Evolutionary conservation across 345 rosid species (phyloP).

Genomic region (Dimocarpus longan): DNA sequence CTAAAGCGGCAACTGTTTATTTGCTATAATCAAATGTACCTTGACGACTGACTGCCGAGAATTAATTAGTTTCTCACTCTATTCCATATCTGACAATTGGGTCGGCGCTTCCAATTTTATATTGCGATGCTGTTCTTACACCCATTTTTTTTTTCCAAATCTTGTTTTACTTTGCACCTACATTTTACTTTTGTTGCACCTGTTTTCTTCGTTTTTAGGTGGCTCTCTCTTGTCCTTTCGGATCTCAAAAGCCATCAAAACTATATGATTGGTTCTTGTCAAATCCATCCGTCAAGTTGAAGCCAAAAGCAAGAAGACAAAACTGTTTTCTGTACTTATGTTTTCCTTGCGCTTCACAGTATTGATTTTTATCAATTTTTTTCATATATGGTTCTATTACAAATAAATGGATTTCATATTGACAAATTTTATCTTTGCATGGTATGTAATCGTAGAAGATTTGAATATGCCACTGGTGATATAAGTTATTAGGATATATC

Average conservation of each 20-base stretch:
- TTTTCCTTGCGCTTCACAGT: not conserved
- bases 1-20: conserved; percentile 3
- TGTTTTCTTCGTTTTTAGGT: not conserved
- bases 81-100: not conserved
- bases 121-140: not conserved
- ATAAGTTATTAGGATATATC: no score
- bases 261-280: not conserved
- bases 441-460: no score
- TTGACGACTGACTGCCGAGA: not conserved
- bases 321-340: not conserved
- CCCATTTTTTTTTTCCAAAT: not conserved
- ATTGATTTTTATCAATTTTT: no score
- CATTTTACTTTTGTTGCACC: not conserved
- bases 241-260: conserved; percentile 41
- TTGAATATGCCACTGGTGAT: no score
- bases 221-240: conserved; percentile 33
- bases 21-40: not conserved
- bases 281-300: conserved; percentile 1
- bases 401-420: no score
- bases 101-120: not conserved
- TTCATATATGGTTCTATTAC: no score
- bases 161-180: not conserved
- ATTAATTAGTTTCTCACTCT: not conserved
- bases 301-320: not conserved
- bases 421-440: no score